These are phyloP conservation scores for Cryptococcus jaspeensis DNA, from an alignment of 1,284 basidiomycete genomes.

Conservation along the genomic window DNA sequence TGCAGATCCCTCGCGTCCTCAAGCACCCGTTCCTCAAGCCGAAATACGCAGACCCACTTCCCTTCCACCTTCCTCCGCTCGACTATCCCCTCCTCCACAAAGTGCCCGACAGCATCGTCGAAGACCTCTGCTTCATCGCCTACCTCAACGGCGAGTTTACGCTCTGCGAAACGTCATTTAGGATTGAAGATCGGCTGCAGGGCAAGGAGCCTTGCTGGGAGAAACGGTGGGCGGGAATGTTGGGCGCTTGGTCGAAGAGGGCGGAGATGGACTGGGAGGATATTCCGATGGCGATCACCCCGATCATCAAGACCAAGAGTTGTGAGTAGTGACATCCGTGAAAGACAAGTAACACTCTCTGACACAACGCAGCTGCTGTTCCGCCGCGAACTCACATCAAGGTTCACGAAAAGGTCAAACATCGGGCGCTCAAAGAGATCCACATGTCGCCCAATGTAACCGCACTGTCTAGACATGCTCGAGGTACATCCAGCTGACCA, in stretches of 20 bases:
- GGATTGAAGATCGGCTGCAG: constrained; percentile 27
- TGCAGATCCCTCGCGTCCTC: constrained; percentile 42
- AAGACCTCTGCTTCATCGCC: constrained; percentile 45
- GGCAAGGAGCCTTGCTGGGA: constrained; percentile 41
- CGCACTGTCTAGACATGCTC: background rate
- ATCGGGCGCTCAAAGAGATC: constrained; percentile 20
- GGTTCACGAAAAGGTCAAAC: background rate
- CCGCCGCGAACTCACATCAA: background rate
- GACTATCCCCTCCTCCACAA: constrained; percentile 17
- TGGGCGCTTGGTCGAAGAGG: constrained; percentile 29
- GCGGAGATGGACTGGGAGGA: constrained; percentile 41
- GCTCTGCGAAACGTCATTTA: constrained; percentile 33
- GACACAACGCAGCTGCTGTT: background rate
- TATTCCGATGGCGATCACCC: constrained; percentile 14
- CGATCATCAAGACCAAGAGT: constrained; percentile 6
- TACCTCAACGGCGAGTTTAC: constrained; percentile 30
- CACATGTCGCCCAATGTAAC: constrained; percentile 29
- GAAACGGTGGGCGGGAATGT: constrained; percentile 41
- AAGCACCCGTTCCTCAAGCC: constrained; percentile 36
- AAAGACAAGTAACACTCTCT: background rate
- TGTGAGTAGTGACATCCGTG: constrained; percentile 4
- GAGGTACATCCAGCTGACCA: background rate
- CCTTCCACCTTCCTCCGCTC: constrained; percentile 21
- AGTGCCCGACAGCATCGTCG: constrained; percentile 23
- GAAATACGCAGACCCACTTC: constrained; percentile 12